A percentile compares a stretch with the other conserved stretches of the same genome.
These are phyloP conservation scores for Turritis glabra DNA, from an alignment of 345 rosid genomes.

Conservation along the genomic window DNA sequence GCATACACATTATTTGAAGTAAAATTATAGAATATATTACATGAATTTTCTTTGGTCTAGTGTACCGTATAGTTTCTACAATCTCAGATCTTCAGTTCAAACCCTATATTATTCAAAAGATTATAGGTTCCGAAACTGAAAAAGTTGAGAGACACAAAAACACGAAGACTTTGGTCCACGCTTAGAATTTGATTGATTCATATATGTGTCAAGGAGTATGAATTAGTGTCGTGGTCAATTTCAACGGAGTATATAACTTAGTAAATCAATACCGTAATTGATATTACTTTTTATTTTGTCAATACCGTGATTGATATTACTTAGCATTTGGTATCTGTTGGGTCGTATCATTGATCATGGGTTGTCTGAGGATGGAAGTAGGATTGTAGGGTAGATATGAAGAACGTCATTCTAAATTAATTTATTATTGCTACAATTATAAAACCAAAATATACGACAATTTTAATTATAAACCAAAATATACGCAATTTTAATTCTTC, in stretches of 20 bases:
- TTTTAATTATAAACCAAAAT: slow-evolving; percentile 20
- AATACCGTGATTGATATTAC: not conserved
- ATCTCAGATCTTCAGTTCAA: slow-evolving; percentile 23
- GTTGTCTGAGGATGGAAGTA: slow-evolving; percentile 29
- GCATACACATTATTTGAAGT: slow-evolving; percentile 6
- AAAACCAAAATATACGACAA: slow-evolving; percentile 7
- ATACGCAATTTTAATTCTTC: slow-evolving; percentile 18
- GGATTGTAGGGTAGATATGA: slow-evolving; percentile 35
- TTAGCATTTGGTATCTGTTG: slow-evolving; percentile 23
- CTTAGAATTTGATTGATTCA: slow-evolving; percentile 4
- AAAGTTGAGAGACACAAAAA: not conserved
- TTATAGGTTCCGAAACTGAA: not conserved
- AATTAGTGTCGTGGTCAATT: slow-evolving; percentile 20
- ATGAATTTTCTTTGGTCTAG: slow-evolving; percentile 21
- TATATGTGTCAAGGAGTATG: not conserved
- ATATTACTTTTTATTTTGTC: not conserved
- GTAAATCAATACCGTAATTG: not conserved
- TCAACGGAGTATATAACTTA: slow-evolving; percentile 16
- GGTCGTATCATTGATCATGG: slow-evolving; percentile 33
- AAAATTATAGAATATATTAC: not conserved
- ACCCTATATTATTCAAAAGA: not conserved
- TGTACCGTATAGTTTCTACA: not conserved
- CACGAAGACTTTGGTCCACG: slow-evolving; percentile 21
- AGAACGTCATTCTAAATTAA: slow-evolving; percentile 26
- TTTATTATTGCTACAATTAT: not conserved